These are phyloP conservation scores for Elsinoe necatrix DNA, from an alignment of 2,329 filamentous ascomycete genomes.

Conservation along the genomic window DNA sequence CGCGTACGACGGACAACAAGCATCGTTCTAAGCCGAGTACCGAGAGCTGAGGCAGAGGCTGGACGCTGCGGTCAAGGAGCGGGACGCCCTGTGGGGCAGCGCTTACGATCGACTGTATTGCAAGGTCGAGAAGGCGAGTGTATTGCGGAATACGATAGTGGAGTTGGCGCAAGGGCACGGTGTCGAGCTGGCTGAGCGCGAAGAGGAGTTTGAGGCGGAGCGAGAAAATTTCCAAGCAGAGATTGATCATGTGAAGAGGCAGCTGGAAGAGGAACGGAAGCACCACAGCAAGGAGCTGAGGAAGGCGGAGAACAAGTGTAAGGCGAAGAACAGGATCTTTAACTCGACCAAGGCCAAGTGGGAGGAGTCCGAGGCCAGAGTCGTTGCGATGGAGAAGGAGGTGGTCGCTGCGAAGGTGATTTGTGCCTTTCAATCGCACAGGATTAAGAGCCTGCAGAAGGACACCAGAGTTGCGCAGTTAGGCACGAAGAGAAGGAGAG, in stretches of 20 bases:
- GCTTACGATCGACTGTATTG: too few relatives aligned
- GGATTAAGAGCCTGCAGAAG: not conserved
- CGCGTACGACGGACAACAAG: not conserved
- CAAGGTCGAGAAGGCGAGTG: too few relatives aligned
- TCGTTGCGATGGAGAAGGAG: not conserved
- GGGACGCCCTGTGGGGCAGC: too few relatives aligned
- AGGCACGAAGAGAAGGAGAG: too few relatives aligned
- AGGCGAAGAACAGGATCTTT: not conserved
- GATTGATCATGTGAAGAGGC: too few relatives aligned
- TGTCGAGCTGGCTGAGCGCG: too few relatives aligned
- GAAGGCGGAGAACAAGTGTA: not conserved
- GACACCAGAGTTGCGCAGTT: too few relatives aligned
- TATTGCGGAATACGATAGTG: too few relatives aligned
- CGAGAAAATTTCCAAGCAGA: too few relatives aligned
- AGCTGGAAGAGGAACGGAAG: not conserved
- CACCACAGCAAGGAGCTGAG: not conserved
- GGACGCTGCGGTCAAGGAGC: too few relatives aligned
- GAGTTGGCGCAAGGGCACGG: not conserved
- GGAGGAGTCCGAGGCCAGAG: not conserved
- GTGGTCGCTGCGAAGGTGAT: not conserved
- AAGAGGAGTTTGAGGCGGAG: not conserved
- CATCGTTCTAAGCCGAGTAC: too few relatives aligned
- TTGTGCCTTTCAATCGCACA: not conserved
- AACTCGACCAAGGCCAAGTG: not conserved
- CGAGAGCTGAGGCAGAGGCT: too few relatives aligned